Evolutionary conservation across 2,329 filamentous ascomycete species (phyloP), one percentile per base, ranked within the genome.

Genomic region (Fonsecaea nubica): DNA sequence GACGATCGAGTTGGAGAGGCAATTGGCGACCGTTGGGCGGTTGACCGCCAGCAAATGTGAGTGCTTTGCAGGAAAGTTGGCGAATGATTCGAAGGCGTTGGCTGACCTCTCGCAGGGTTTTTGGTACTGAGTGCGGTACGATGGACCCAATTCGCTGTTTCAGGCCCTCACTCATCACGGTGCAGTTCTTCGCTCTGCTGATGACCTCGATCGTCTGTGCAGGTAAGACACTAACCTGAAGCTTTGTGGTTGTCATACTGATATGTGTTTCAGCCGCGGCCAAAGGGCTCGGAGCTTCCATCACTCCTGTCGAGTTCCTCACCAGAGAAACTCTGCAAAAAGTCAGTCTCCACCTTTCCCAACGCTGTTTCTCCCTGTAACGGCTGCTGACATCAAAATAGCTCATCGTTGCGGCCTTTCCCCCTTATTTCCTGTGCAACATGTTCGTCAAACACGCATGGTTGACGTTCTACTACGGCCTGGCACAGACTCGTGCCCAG

Each of bases 361-460:
- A 15, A n/a, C 18, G 36, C 25, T 25, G 18, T 50, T 50, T 18
- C 38, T 30, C 25, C 18, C 32, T 53, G 56, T 42, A 18, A 64
- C 40, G 18, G 13, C 30, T 18, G 52, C 58, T 64, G 52, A 64
- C 57, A 40, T 21, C 21, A 30, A 35, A 59, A 50, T 53, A 69
- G 68, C 68, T 69, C 53, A 61, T 69, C 32, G 30, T 69, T 30
- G 68, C 68, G 36, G 52, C 60, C 15, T 57, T 67, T 12, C 68
- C 68, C n/a, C 68, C 68, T 36, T 69, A 69, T 50, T 69, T 69
- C 62, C 53, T 69, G 36, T 69, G 68, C 56, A 69, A 69, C 64
- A 69, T 69, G 68, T 67, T 69, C 55, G 65, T 69, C 65, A 69
- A 69, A 59, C 68, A 69, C 35, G 68, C 68, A 30, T 69, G 68